These are phyloP conservation scores for Kwoniella heveanensis DNA, from an alignment of 768 basidiomycete species.

Conservation along the genomic window DNA sequence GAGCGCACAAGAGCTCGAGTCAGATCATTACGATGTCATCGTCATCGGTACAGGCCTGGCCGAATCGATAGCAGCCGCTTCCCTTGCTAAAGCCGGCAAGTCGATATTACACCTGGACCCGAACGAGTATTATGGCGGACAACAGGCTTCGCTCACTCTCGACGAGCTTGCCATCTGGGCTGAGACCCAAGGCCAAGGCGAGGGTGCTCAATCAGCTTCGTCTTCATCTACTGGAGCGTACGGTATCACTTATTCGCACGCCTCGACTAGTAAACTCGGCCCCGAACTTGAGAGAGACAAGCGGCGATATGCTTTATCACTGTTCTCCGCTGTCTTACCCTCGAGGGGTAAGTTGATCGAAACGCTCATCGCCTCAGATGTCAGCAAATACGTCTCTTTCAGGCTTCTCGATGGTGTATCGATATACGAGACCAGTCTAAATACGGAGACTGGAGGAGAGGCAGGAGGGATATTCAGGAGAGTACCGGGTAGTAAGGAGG, in stretches of 20 bases:
- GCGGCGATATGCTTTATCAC: slow-evolving; percentile 79
- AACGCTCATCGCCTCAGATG: slow-evolving; percentile 75
- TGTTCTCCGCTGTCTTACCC: slow-evolving; percentile 80
- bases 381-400: slow-evolving; percentile 88
- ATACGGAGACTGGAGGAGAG: not conserved
- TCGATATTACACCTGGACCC: slow-evolving; percentile 84
- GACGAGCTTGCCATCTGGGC: slow-evolving; percentile 78
- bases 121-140: slow-evolving; percentile 80
- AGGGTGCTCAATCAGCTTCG: slow-evolving; percentile 18
- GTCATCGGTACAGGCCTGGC: slow-evolving; percentile 63
- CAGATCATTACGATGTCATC: slow-evolving; percentile 58
- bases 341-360: slow-evolving; percentile 77
- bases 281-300: slow-evolving; percentile 56
- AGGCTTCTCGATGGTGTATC: slow-evolving; percentile 64
- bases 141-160: slow-evolving; percentile 77
- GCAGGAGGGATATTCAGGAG: slow-evolving; percentile 55
- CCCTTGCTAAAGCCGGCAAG: slow-evolving; percentile 83
- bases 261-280: slow-evolving; percentile 26
- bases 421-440: slow-evolving; percentile 60
- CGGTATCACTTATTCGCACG: slow-evolving; percentile 19
- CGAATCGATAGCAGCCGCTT: slow-evolving; percentile 88
- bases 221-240: slow-evolving; percentile 15
- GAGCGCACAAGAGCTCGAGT: slow-evolving; percentile 40
- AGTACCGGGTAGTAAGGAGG: slow-evolving; percentile 89
- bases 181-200: slow-evolving; percentile 55